Percentiles rank a stretch among this genome's conserved stretches.
These are phyloP conservation scores for Allium cepa DNA, from an alignment of 106 monocot genomes.

Conservation along the genomic window DNA sequence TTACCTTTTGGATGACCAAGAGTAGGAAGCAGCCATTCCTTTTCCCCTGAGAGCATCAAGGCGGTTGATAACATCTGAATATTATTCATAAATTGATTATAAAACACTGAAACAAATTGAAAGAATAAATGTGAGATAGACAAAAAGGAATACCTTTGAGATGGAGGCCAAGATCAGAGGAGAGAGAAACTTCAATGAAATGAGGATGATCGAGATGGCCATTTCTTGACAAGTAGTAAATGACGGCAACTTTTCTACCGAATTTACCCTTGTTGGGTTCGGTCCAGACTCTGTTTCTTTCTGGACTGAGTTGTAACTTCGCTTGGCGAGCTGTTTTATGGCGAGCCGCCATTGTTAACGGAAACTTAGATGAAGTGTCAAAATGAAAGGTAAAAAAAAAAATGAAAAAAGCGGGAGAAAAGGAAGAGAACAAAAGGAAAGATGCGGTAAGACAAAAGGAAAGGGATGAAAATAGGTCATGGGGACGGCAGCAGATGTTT, in stretches of 20 bases:
- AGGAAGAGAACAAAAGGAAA: not conserved
- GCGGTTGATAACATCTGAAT: conserved; percentile 56
- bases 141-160: conserved; percentile 38
- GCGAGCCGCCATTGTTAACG: conserved; percentile 12
- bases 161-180: conserved; percentile 46
- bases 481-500: not conserved
- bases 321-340: conserved; percentile 1
- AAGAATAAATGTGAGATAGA: not conserved
- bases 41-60: conserved; percentile 70
- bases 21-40: conserved; percentile 64
- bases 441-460: not conserved
- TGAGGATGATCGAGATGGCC: conserved; percentile 91
- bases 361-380: not conserved
- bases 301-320: conserved; percentile 42
- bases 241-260: conserved; percentile 57
- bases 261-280: conserved; percentile 47
- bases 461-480: not conserved
- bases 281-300: conserved; percentile 62
- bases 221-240: conserved; percentile 75
- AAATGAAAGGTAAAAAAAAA: not conserved
- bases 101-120: not conserved
- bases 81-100: not conserved
- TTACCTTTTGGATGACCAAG: conserved; percentile 89
- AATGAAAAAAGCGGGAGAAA: not conserved
- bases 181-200: conserved; percentile 84